phyloP scores from a whole-genome alignment of 83 land plant species.

The Isoetes engelmannii region DNA sequence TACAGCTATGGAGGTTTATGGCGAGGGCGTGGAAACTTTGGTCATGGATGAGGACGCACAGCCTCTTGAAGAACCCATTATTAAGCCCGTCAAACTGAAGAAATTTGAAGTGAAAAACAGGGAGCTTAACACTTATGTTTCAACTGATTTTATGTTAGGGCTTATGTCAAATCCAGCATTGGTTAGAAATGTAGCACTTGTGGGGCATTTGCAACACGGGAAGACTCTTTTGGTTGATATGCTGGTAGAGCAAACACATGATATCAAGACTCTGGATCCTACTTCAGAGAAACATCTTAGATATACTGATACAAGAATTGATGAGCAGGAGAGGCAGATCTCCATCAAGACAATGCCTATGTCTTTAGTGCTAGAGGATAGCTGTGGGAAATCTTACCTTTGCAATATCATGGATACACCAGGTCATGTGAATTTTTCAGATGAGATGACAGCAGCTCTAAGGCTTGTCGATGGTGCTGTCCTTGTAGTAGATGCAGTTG shows the following conservation, averaged over 20 bases:
- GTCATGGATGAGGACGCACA: constrained; percentile 99
- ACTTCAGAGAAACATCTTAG: constrained; percentile 87
- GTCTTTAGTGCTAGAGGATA: constrained; percentile 91
- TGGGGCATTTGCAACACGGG: constrained; percentile 93
- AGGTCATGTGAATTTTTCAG: constrained; percentile 96
- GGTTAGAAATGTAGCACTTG: constrained; percentile 80
- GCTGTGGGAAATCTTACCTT: constrained; percentile 74
- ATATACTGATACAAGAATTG: constrained; percentile 91
- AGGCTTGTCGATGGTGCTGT: constrained; percentile 96
- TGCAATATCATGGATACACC: constrained; percentile 97
- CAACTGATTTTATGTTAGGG: constrained; percentile 81
- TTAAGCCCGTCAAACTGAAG: constrained; percentile 66
- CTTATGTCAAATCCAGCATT: constrained; percentile 78
- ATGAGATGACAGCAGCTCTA: constrained; percentile 97
- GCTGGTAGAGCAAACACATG: constrained; percentile 94
- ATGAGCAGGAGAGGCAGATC: constrained; percentile 93
- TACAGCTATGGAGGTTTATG: constrained; percentile 92
- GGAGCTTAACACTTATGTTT: constrained; percentile 57
- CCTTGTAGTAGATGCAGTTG: constrained; percentile 93
- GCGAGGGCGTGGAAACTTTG: constrained; percentile 92
- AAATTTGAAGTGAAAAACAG: constrained; percentile 77
- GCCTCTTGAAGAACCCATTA: constrained; percentile 85
- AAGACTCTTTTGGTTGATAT: constrained; percentile 96
- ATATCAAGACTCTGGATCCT: constrained; percentile 63
- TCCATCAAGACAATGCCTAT: constrained; percentile 94